Percentiles rank a stretch among this genome's conserved stretches.
Conservation (phyloP, 805 yeast species). For the Jamesozyma jinghongensis region DNA sequence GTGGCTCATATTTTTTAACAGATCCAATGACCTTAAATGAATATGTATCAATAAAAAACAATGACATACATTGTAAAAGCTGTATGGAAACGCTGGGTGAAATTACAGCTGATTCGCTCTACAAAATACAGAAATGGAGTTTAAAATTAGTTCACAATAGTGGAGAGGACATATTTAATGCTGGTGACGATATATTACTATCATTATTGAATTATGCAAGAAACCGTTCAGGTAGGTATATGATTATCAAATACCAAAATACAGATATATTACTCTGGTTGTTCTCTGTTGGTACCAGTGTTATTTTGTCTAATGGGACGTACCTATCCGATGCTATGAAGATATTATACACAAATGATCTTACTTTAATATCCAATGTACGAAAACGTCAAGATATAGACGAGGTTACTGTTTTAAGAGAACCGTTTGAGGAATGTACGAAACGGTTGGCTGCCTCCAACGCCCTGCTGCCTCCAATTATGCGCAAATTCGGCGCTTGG, state of each 20-base stretch:
- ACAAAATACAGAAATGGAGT: slow-evolving; percentile 23
- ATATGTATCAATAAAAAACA: not conserved
- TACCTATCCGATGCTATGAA: slow-evolving; percentile 15
- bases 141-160: slow-evolving; percentile 6
- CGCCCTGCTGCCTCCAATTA: slow-evolving; percentile 10
- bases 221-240: slow-evolving; percentile 19
- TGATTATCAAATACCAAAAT: slow-evolving; percentile 9
- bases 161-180: slow-evolving; percentile 7
- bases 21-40: slow-evolving; percentile 9
- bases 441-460: slow-evolving; percentile 7
- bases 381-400: slow-evolving; percentile 15
- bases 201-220: slow-evolving; percentile 15
- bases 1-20: slow-evolving; percentile 19
- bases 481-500: slow-evolving; percentile 15
- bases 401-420: slow-evolving; percentile 7
- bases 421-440: slow-evolving; percentile 13
- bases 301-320: slow-evolving; percentile 8
- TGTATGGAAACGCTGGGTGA: slow-evolving; percentile 19
- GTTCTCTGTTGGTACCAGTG: slow-evolving; percentile 19
- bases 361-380: not conserved
- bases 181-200: slow-evolving; percentile 17
- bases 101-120: slow-evolving; percentile 11
- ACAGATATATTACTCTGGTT: slow-evolving; percentile 19
- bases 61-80: slow-evolving; percentile 9
- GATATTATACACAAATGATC: slow-evolving; percentile 15